Percentiles rank a stretch among this genome's conserved stretches.
Conservation (phyloP, 345 rosid genomes). For the Dimocarpus longan region DNA sequence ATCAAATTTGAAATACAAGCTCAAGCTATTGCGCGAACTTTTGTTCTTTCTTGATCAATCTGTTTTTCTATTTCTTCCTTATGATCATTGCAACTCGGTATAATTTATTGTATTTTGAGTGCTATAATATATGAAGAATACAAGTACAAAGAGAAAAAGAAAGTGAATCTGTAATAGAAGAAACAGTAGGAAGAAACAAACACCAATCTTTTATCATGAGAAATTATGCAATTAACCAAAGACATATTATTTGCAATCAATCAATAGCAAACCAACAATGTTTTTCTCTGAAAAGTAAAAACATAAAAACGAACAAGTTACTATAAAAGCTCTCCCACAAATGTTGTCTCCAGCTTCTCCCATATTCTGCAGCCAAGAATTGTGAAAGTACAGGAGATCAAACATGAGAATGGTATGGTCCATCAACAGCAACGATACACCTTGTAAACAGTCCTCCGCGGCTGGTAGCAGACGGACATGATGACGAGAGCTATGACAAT, state of each 20-base stretch:
- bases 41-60: too few relatives aligned
- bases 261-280: neutral
- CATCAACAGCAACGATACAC: slow-evolving; percentile 31
- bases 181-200: neutral
- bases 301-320: neutral
- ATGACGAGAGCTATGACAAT: slow-evolving; percentile 42
- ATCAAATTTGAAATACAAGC: too few relatives aligned
- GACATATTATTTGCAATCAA: neutral
- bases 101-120: too few relatives aligned
- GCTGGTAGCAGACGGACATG: slow-evolving; percentile 41
- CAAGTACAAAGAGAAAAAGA: neutral
- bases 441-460: slow-evolving; percentile 27
- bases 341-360: neutral
- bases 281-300: neutral
- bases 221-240: neutral
- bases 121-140: too few relatives aligned
- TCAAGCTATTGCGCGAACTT: too few relatives aligned
- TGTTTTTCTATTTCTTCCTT: too few relatives aligned
- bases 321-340: too few relatives aligned
- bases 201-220: neutral
- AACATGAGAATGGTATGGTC: neutral
- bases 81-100: too few relatives aligned
- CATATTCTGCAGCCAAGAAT: neutral
- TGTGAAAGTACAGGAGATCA: too few relatives aligned
- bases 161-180: neutral